Base-by-base conservation (phyloP, 257 asterid species). In the Fraxinus cuspidata region DNA sequence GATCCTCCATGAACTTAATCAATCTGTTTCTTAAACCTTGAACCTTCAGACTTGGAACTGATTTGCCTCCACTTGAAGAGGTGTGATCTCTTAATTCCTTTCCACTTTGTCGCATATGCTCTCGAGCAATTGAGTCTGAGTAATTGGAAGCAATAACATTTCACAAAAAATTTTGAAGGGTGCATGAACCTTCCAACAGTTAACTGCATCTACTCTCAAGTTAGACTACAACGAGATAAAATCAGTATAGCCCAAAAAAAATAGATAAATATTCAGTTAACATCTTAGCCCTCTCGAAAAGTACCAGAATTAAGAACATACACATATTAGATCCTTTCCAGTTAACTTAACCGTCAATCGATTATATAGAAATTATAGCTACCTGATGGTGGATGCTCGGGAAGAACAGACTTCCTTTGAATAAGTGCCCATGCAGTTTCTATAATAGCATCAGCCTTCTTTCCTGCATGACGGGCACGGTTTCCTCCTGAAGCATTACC, bases 401-500 rank as follows among this genome's bases (percentile, higher is more conserved):
- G 96, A 72, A 93, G 96, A 79, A 87, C 96, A 78, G 91, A 86
- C 71, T 90, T 89, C 77, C 90, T 82, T 40, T 76, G 76, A 84
- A 93, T 86, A 84, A 88, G 85, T 8, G 80, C 83, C 97, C 96
- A 93, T 15, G 99, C 97, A 38, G 73, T 81, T 80, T 81, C 88
- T 6, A 95, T 86, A 68, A 88, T 28, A 69, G 88, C 83, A 84
- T 93, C 88, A 44, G 96, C 97, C 81, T 82, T 90, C 81, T 82
- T 79, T 77, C 97, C 98, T 13, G 89, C 83, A 80, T 73, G 47
- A 65, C 92, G 88, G 34, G 99, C 98, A 79, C 97, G 93, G 71
- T 91, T 93, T 70, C 99, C 99, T 71, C 98, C 98, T 2, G 97
- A 90, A 75, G 99, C 97, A 86, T 89, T 93, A 77, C 99, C 99